Conservation (phyloP, 164 flowering plant genomes). For the Houttuynia cordata region DNA sequence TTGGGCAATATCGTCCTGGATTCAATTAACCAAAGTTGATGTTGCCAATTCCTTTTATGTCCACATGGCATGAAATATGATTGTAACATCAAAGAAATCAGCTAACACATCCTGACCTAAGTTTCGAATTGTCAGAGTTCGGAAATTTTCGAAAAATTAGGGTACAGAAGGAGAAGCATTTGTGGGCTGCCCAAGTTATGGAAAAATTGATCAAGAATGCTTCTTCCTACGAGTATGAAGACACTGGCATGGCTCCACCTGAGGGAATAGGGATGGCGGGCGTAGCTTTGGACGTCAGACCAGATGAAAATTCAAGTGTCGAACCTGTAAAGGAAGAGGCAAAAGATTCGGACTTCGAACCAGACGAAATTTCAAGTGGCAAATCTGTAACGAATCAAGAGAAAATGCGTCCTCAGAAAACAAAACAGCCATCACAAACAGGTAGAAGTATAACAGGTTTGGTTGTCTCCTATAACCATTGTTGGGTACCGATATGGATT, state of each 20-base stretch:
- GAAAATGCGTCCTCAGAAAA: too few relatives aligned
- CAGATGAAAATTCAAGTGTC: not conserved
- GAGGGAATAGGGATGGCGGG: not conserved
- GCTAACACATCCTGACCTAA: too few relatives aligned
- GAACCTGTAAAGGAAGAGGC: not conserved
- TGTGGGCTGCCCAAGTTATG: slow-evolving; percentile 1
- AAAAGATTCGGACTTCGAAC: too few relatives aligned
- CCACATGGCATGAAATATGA: too few relatives aligned
- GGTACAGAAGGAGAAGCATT: not conserved
- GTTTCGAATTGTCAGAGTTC: not conserved
- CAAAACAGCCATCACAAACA: too few relatives aligned
- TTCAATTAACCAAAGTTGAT: too few relatives aligned
- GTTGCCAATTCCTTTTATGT: too few relatives aligned
- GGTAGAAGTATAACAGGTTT: too few relatives aligned
- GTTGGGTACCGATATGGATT: too few relatives aligned
- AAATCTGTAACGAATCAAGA: not conserved
- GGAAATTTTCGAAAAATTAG: not conserved
- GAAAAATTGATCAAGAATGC: not conserved
- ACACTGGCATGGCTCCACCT: not conserved
- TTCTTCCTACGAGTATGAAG: not conserved
- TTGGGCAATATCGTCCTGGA: too few relatives aligned
- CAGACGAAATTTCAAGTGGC: not conserved
- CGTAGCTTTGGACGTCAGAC: not conserved
- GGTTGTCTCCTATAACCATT: too few relatives aligned
- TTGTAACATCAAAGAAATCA: too few relatives aligned